Base-by-base conservation (phyloP, 441 rosid species). In the Gossypium gossypioides region DNA sequence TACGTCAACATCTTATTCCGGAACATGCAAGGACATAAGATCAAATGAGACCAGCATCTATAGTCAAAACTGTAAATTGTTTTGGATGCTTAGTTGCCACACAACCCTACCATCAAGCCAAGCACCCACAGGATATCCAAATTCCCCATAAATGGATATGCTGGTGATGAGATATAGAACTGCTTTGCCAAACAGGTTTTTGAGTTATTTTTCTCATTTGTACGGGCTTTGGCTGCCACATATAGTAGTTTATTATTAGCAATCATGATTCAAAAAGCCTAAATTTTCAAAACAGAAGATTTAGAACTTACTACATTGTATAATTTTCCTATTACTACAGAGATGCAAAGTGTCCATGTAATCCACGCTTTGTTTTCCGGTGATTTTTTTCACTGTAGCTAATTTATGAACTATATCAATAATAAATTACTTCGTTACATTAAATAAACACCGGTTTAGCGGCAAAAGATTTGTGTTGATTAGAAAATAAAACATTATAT, bases 1-100 rank as follows among this genome's bases (percentile, higher is more conserved):
- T 87, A 68, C 83, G 87, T 4, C 81, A 81, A 1, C 87, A 84
- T 6, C 89, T 89, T 67, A 84, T 79, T 13, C 79, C 79, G 0
- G 77, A 72, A 72, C 89, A 85, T 44, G 82, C 80, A 19, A 80
- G 84, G 72, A 76, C 61, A 75, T 77, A 74, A 51, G 59, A 50
- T 29, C 65, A 29, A 18, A 71, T 58, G 72, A 52, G 58, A 25
- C 32, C 32, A n/a, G 24, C 46, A 52, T 63, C 19, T 55, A 9
- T 69, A 44, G 75, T 44, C 69, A 54, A 54, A 19, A 52, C 24
- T 66, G 74, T 70, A 19, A 65, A 48, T 58, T 40, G 61, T 65
- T 76, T 79, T 76, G 81, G 55, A 72, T 62, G 70, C 65, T 58
- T 71, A 22, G 59, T 68, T 77, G 68, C 77, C 55, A 4, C 9